Evolutionary conservation across 2,329 filamentous ascomycete genomes (phyloP), one percentile per base, ranked within the genome.

Genomic region (Arthrinium phaeospermum): DNA sequence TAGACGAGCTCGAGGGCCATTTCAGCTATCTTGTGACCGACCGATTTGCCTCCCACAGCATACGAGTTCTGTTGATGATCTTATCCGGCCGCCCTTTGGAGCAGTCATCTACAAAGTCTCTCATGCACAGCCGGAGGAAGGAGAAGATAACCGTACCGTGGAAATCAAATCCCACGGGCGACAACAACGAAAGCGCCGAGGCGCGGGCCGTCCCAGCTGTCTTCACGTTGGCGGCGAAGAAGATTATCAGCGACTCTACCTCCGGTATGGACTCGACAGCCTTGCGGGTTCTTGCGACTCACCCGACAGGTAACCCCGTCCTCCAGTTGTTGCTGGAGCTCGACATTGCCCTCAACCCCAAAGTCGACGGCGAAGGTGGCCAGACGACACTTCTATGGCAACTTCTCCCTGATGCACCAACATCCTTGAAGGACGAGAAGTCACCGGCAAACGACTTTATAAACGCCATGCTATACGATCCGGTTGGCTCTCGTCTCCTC

Each of bases 41-140:
- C 80, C 84, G 85, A 68, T 98, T 97, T 79, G 96, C 95, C 6
- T 98, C 96, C 0, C 96, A 99, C 80, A 93, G 94, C 0, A 86
- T 99, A 61, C 91, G 96, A 68, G 94, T 98, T 0, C 87, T 99
- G 12, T 86, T 99, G 0, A 86, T 98, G 4, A 91, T 98, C 0
- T 86, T 99, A 6, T 94, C 96, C 0, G 96, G 96, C 8, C 89
- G 94, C 73, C 92, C 95, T 0, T 85, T 98, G 6, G 91, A 94
- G 72, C 90, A 92, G 72, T 84, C 88, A 0, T 88, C 91, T 0
- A 91, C 89, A 34, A 92, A 91, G 80, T 91, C 91, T 0, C 84
- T 97, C n/a, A 83, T 98, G 67, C 94, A 96, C 80, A 98, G 96
- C 86, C 95, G 94, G 82, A 95, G 92, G 84, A 98, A 98, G 83